phyloP scores from a whole-genome alignment of 2,329 filamentous ascomycete species.

The Beauveria scarabaeidicola region DNA sequence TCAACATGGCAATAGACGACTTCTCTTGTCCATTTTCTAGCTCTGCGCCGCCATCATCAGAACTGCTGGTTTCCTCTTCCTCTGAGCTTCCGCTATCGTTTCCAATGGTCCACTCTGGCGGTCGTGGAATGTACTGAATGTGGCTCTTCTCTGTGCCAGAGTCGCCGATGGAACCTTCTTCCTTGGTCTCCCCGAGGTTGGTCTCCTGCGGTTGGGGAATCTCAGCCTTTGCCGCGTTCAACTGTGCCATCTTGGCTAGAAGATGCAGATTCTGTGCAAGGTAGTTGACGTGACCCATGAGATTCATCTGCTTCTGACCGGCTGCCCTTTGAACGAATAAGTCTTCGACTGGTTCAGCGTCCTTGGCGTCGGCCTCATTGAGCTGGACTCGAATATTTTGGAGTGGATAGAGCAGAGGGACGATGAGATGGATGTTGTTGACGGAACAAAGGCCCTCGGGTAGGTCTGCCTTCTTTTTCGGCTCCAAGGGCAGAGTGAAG shows the following conservation, averaged over 20 bases:
- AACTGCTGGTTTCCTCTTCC: conserved; percentile 38
- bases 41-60: conserved; percentile 35
- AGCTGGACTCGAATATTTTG: conserved; percentile 58
- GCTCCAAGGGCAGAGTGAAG: conserved; percentile 63
- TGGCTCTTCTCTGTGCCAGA: conserved; percentile 48
- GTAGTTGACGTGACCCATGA: conserved; percentile 70
- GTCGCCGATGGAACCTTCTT: neutral
- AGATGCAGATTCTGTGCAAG: conserved; percentile 61
- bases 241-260: conserved; percentile 49
- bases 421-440: conserved; percentile 56
- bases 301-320: conserved; percentile 49
- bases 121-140: conserved; percentile 62
- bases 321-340: conserved; percentile 53
- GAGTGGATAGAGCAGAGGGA: conserved; percentile 65
- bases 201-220: conserved; percentile 13
- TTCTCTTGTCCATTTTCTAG: conserved; percentile 23
- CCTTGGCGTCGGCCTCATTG: conserved; percentile 50
- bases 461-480: conserved; percentile 50
- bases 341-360: conserved; percentile 55
- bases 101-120: conserved; percentile 61
- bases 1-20: conserved; percentile 9
- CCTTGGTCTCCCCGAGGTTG: conserved; percentile 1
- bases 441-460: conserved; percentile 52
- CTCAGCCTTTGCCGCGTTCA: conserved; percentile 15
- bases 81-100: conserved; percentile 33